Evolutionary conservation across 306 rosid genomes (phyloP), one percentile per base, ranked within the genome.

Genomic region (Luffa aegyptiaca): DNA sequence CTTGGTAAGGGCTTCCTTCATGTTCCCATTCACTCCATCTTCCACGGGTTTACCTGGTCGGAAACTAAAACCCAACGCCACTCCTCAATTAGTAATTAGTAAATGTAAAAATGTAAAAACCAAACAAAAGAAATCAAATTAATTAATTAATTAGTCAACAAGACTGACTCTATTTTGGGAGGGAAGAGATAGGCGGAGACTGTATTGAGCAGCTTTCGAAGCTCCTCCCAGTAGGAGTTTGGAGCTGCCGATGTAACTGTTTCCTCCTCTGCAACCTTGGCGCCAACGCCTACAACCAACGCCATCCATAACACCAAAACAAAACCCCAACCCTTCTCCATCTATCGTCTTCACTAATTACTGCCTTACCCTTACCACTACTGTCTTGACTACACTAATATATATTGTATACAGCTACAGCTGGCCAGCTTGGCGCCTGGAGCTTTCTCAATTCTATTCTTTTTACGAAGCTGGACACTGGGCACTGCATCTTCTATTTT

Each of bases 131-230:
- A 44, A 44, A 44, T 8, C 8, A 44, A 44, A n/a, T n/a, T n/a
- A n/a, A 26, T 26, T 26, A 26, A 26, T 26, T 26, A 26, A 26
- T 26, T 26, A 26, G 31, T 26, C 31, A 26, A 26, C 0, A 26
- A 26, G 31, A 26, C 81, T 59, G 81, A 85, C 88, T 87, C 85
- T 10, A 85, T 26, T 79, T 81, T 83, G 3, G 90, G 88, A 65
- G 83, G 83, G 37, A 57, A 63, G 46, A 83, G 73, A 65, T 70
- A 56, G 37, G 86, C 64, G 8, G 10, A 71, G 7, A 33, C 57
- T 59, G 56, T 76, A 7, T 61, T 21, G 3, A 79, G 7, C 9
- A 83, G 12, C 7, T 75, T 35, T 71, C 53, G 71, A 51, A 79
- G 5, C 74, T 81, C 78, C 9, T 66, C 86, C 83, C 81, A 75